A percentile compares a stretch with the other conserved stretches of the same genome.
Evolutionary conservation across 345 rosid genomes (phyloP).

Genomic region (Pistacia vera): DNA sequence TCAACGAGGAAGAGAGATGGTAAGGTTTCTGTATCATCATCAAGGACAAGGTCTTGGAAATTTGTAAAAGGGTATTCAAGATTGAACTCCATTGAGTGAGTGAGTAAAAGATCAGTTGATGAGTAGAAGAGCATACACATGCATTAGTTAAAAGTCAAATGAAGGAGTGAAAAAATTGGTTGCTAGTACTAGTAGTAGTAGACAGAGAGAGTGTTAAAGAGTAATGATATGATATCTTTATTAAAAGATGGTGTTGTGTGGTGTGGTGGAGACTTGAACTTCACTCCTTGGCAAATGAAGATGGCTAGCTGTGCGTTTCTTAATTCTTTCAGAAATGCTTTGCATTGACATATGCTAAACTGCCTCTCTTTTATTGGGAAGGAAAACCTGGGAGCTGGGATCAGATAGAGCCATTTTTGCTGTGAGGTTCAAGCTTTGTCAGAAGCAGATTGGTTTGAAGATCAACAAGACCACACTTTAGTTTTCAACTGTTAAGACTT

Average conservation of each 20-base stretch:
- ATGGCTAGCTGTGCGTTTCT: not conserved
- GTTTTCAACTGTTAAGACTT: not conserved
- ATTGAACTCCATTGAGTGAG: slow-evolving; percentile 61
- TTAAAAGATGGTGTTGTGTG: not conserved
- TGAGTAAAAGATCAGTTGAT: not conserved
- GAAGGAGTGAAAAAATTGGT: not conserved
- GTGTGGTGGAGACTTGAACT: slow-evolving; percentile 20
- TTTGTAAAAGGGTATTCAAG: slow-evolving; percentile 70
- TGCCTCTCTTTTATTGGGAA: slow-evolving; percentile 22
- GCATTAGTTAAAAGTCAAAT: slow-evolving; percentile 6
- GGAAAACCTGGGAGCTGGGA: slow-evolving; percentile 3
- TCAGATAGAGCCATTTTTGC: slow-evolving; percentile 16
- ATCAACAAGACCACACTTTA: not conserved
- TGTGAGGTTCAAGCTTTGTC: slow-evolving; percentile 10
- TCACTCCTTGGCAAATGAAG: slow-evolving; percentile 25
- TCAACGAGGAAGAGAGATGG: slow-evolving; percentile 58
- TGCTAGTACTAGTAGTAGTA: not conserved
- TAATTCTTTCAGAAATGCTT: slow-evolving; percentile 1
- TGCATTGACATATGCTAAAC: slow-evolving; percentile 22
- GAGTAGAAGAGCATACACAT: slow-evolving; percentile 1
- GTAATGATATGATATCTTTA: not conserved
- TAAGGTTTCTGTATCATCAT: slow-evolving; percentile 15
- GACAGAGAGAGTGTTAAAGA: not conserved
- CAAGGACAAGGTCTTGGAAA: slow-evolving; percentile 22
- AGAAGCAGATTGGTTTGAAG: not conserved